Evolutionary conservation across 2,329 filamentous ascomycete species (phyloP).

Genomic region (Cyclaneusma minus): DNA sequence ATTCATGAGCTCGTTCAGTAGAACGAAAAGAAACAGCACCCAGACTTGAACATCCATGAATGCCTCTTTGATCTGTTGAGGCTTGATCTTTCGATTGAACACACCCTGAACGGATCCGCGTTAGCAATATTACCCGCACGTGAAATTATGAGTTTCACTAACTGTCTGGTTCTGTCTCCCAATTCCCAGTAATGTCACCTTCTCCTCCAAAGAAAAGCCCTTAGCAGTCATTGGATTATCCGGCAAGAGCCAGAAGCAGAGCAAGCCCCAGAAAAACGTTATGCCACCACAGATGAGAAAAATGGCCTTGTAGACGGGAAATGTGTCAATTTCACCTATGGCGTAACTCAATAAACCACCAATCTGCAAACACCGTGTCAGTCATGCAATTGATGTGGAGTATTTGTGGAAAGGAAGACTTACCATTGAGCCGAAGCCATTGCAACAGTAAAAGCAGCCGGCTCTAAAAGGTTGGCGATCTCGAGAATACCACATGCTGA

Average conservation of each 20-base stretch:
- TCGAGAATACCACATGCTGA: slow-evolving; percentile 31
- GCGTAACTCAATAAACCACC: slow-evolving; percentile 4
- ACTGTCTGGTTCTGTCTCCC: slow-evolving; percentile 21
- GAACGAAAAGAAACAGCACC: slow-evolving; percentile 26
- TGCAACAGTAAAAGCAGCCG: slow-evolving; percentile 26
- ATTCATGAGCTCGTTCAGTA: slow-evolving; percentile 37
- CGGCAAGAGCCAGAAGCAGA: slow-evolving; percentile 25
- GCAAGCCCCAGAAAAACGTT: slow-evolving; percentile 25
- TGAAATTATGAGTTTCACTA: background rate
- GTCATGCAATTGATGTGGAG: too few relatives aligned
- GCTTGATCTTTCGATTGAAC: slow-evolving; percentile 30
- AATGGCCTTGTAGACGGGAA: slow-evolving; percentile 27
- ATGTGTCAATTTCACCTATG: slow-evolving; percentile 9
- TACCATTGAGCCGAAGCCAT: slow-evolving; percentile 23
- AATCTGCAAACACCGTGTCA: too few relatives aligned
- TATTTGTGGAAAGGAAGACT: too few relatives aligned
- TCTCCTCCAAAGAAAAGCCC: slow-evolving; percentile 26
- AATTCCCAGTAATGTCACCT: slow-evolving; percentile 24
- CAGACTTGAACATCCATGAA: slow-evolving; percentile 27
- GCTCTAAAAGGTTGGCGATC: slow-evolving; percentile 30
- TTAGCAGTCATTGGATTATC: slow-evolving; percentile 26
- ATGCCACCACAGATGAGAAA: slow-evolving; percentile 28
- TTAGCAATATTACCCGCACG: background rate
- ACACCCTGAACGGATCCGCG: slow-evolving; percentile 18
- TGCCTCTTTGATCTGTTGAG: slow-evolving; percentile 30